Evolutionary conservation across 2,329 filamentous ascomycete species (phyloP), one percentile per base, ranked within the genome.

Genomic region (Endoconidiophora polonica): DNA sequence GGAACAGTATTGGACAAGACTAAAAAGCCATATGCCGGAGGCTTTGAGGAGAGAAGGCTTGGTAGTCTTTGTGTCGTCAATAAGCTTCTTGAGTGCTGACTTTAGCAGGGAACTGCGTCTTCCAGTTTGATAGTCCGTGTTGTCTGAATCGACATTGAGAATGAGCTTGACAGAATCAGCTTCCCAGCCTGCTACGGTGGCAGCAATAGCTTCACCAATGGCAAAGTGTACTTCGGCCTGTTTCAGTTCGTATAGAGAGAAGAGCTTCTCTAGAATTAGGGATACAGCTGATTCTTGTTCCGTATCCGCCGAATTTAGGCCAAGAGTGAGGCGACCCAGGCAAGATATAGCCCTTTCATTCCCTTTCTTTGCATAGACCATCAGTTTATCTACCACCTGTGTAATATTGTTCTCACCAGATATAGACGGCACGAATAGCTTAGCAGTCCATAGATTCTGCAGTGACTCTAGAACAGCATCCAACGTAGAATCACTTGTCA

Each of bases 1-100:
- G 0, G 86, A 86, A 60, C 87, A 93, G 62, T 91, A 87, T 60
- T 95, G 87, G 6, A 96, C 80, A 2, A 96, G 66, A 59, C 83
- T 94, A 53, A 96, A 80, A 0, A 96, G 73, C 91, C 91, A 96
- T 57, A 98, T 94, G 0, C 87, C 87, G 0, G 88, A 90, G 2
- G 90, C 87, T 61, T 94, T 94, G 57, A 87, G 80, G 3, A 95
- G 69, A 0, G 87, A 83, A 1, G 91, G 91, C 59, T 95, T 95
- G 0, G 86, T 86, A 6, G 81, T 78, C 58, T 83, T 81, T 66
- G 83, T 91, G 58, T 91, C 82, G 2, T 68, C 67, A 44, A 96
- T 70, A 2, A 93, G 73, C 59, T 81, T 87, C 53, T 84, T 75
- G 4, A 94, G 66, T 1, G 85, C 70, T 0, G 67, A 64, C 6